Base-by-base conservation (phyloP, 2,329 filamentous ascomycete species). In the Sclerotinia glacialis region DNA sequence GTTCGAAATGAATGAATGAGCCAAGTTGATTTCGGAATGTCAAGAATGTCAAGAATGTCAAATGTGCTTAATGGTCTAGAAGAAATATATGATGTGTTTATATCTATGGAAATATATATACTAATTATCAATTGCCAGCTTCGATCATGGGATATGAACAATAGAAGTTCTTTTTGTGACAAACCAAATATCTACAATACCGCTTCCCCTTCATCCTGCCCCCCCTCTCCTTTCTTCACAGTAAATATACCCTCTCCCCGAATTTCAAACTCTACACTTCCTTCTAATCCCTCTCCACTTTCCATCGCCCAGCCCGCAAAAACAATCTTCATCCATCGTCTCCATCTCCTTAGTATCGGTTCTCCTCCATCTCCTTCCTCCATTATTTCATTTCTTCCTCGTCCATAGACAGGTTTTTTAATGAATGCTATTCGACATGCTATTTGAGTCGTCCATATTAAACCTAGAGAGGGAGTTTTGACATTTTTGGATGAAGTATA, bases 401-500 rank as follows among this genome's bases (percentile, higher is more conserved):
- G 72, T 65, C 69, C 78, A 81, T 75, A 86, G 75, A 76, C 78
- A 0, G 89, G 87, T 59, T 86, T 81, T 74, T 93, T 93, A 74
- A 93, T 86, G 62, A 98, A 80, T 0, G 90, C 92, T 67, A 98
- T 86, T 14, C 94, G 89, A 72, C 88, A 89, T 1, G 91, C 87
- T 59, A 97, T 87, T 80, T 97, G 93, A 40, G 93, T 94, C 3
- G 92, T 88, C 94, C 94, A 98, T 14, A 96, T 89, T 9, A 97
- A 83, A 0, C 94, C 94, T 31, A 98, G 79, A 8, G 91, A 91
- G 0, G 94, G 94, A 0, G 91, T 97, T 79, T 97, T 98, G 65
- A 89, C 79, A 34, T 79, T 78, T 59, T 80, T 77, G 16, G 78
- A 74, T 21, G 70, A 67, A 14, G 71, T 71, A 16, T 49, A 61